Conservation (phyloP, 306 rosid species). For the Cucurbita argyrosperma region DNA sequence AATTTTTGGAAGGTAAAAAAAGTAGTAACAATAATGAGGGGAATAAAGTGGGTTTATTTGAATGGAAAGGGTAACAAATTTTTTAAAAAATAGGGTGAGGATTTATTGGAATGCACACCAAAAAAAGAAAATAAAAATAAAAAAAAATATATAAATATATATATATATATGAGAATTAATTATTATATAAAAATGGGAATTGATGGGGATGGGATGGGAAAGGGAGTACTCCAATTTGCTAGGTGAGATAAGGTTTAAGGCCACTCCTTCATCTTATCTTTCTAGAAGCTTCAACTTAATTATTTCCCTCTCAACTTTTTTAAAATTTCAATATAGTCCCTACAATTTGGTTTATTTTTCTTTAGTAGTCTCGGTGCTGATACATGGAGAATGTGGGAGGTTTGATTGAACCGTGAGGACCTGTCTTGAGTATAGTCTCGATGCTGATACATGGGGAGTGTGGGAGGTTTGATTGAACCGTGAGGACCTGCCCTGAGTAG, state of each 20-base stretch:
- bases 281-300: not conserved
- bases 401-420: too few relatives aligned
- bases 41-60: not conserved
- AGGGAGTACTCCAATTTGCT: not conserved
- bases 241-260: not conserved
- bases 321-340: too few relatives aligned
- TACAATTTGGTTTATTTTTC: too few relatives aligned
- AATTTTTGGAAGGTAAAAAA: not conserved
- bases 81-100: not conserved
- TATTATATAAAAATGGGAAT: not conserved
- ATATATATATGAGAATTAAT: not conserved
- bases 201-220: not conserved
- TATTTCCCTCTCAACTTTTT: not conserved
- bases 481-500: too few relatives aligned
- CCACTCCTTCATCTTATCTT: not conserved
- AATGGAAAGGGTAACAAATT: not conserved
- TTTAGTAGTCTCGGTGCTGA: too few relatives aligned
- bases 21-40: not conserved
- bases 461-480: too few relatives aligned
- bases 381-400: too few relatives aligned
- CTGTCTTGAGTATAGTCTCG: too few relatives aligned
- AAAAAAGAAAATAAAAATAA: not conserved
- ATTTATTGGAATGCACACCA: not conserved
- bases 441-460: too few relatives aligned
- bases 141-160: not conserved